A percentile compares a stretch with the other conserved stretches of the same genome.
These are phyloP conservation scores for Fusarium musae DNA, from an alignment of 2,329 filamentous ascomycete species.

Conservation along the genomic window DNA sequence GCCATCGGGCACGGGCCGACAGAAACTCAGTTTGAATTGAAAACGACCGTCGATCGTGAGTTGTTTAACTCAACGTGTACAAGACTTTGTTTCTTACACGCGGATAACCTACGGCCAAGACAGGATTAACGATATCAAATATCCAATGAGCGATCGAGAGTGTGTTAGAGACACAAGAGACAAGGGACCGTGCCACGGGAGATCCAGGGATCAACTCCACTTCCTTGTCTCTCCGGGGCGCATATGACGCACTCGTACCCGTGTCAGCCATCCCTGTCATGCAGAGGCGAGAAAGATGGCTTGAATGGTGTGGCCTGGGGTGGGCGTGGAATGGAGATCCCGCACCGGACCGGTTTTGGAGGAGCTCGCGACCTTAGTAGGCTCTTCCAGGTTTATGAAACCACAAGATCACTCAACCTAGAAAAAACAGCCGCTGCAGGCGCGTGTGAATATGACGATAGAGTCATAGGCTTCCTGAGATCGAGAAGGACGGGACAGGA, in stretches of 20 bases:
- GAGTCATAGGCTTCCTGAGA: not conserved
- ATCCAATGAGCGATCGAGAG: slow-evolving; percentile 31
- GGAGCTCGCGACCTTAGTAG: slow-evolving; percentile 21
- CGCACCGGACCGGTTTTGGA: slow-evolving; percentile 36
- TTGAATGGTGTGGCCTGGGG: slow-evolving; percentile 29
- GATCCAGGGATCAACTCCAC: slow-evolving; percentile 35
- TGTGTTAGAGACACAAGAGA: slow-evolving; percentile 38
- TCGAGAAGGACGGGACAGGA: not conserved
- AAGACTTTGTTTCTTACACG: slow-evolving; percentile 30
- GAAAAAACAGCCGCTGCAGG: slow-evolving; percentile 34
- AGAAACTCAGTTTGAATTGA: slow-evolving; percentile 19
- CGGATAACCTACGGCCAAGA: slow-evolving; percentile 18
- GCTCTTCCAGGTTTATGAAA: slow-evolving; percentile 15
- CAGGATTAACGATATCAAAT: slow-evolving; percentile 7
- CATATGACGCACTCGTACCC: slow-evolving; percentile 46
- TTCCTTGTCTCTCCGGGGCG: slow-evolving; percentile 39
- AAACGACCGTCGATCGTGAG: slow-evolving; percentile 35
- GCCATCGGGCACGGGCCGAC: slow-evolving; percentile 8
- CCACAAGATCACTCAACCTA: slow-evolving; percentile 26
- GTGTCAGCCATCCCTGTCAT: slow-evolving; percentile 37
- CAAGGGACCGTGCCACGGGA: slow-evolving; percentile 37
- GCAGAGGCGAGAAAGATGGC: slow-evolving; percentile 36
- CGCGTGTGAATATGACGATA: slow-evolving; percentile 15
- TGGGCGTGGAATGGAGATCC: slow-evolving; percentile 38
- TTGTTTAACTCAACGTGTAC: slow-evolving; percentile 27